Base-by-base conservation (phyloP, 768 basidiomycete genomes). In the Tephrocybe rancida region DNA sequence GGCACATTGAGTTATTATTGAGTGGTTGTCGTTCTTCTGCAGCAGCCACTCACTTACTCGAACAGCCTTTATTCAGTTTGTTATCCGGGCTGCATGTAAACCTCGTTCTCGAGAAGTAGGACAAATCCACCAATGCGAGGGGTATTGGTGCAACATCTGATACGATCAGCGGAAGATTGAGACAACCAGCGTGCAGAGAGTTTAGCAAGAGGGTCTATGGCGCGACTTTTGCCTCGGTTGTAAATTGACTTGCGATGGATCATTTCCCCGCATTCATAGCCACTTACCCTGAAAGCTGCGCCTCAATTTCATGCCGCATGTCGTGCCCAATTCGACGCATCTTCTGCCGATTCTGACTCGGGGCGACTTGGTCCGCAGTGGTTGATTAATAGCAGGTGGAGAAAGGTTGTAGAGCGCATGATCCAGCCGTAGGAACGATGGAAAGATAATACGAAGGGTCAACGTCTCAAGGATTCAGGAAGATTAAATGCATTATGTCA, bases 1-100 rank as follows among this genome's bases (percentile, higher is more conserved):
- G 81, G 67, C 88, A 90, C 88, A 90, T 90, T 50, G 64, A n/a
- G n/a, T n/a, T n/a, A n/a, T n/a, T n/a, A n/a, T n/a, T 66, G 44
- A 44, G 48, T 37, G 51, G 21, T 38, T 27, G 45, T 3, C 35
- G 29, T 34, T 41, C n/a, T 26, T 25, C 26, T 27, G 13, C 21
- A 41, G 21, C 10, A 4, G n/a, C 35, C n/a, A 25, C 18, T 34
- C 50, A 41, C 43, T 46, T 38, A 38, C 30, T 42, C 38, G 29
- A 27, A 16, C 52, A 42, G 38, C 49, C 52, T 63, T 63, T 59
- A 63, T 57, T 32, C 47, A 39, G 45, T 50, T 43, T 54, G 25
- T 30, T 44, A 46, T 49, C 50, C 66, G 58, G 56, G 62, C 52
- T 67, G 73, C 73, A 73, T 70, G 73, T 54, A 59, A 54, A 66